Evolutionary conservation across 305 asterid genomes (phyloP).

Genomic region (Fraxinus sp.): DNA sequence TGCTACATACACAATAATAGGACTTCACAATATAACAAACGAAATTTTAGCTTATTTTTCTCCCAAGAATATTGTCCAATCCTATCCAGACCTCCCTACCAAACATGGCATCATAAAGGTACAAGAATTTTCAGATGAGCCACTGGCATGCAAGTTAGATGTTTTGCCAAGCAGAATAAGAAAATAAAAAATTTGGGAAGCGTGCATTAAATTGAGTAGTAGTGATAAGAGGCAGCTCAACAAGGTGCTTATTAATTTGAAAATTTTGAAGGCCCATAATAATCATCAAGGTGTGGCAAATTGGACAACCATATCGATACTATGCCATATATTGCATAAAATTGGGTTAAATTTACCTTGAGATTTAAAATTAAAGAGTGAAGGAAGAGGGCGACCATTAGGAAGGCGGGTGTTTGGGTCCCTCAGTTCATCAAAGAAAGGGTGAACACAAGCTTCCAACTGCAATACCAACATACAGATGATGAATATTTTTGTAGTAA

Average conservation of each 20-base stretch:
- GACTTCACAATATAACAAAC: not conserved
- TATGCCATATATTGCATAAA: not conserved
- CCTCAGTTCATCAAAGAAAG: conserved; percentile 91
- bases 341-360: conserved; percentile 49
- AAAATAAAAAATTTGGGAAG: too few species aligned
- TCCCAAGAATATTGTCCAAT: not conserved
- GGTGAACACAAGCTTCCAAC: conserved; percentile 98
- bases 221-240: not conserved
- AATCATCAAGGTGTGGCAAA: not conserved
- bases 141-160: not conserved
- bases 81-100: not conserved
- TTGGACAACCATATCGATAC: not conserved
- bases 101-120: not conserved
- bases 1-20: not conserved
- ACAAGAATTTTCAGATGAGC: not conserved
- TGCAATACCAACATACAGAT: conserved; percentile 35
- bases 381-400: conserved; percentile 97
- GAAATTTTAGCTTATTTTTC: not conserved
- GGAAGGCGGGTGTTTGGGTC: conserved; percentile 84
- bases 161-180: too few species aligned
- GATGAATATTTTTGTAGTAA: not conserved
- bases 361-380: conserved; percentile 85
- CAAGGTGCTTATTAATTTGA: not conserved
- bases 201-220: too few species aligned
- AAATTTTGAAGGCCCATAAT: not conserved